A percentile compares a stretch with the other conserved stretches of the same genome.
Conservation (phyloP, 2,329 filamentous ascomycete species). For the Aspergillus sp. region DNA sequence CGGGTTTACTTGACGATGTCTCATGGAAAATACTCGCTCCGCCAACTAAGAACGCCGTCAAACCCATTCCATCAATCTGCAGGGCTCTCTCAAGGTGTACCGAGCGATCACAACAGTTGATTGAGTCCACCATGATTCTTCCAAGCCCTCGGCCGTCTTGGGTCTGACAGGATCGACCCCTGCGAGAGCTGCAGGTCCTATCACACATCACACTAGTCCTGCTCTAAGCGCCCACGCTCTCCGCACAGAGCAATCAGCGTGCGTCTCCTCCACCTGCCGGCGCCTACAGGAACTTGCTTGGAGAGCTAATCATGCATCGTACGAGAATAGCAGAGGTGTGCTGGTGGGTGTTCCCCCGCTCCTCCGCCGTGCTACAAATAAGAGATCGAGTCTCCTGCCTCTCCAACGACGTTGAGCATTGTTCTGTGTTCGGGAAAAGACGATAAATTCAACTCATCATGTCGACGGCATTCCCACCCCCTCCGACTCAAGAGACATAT, state of each 20-base stretch:
- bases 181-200: conserved; percentile 8
- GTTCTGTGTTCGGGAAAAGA: no score
- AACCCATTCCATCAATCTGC: no score
- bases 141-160: not conserved
- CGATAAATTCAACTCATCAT: no score
- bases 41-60: no score
- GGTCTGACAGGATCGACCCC: not conserved
- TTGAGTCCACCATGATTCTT: no score
- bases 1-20: no score
- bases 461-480: conserved; percentile 19
- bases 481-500: conserved; percentile 21
- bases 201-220: conserved; percentile 7
- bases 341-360: not conserved
- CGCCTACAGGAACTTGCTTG: conserved; percentile 1
- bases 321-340: not conserved
- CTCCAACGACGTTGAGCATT: not conserved
- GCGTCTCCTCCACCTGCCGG: not conserved
- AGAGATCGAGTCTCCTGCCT: not conserved
- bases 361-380: not conserved
- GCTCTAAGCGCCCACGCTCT: conserved; percentile 7
- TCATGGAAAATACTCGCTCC: no score
- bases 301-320: not conserved
- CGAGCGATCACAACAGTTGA: no score
- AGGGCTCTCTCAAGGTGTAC: no score
- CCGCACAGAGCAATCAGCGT: conserved; percentile 6